Conservation (phyloP, 257 asterid genomes). For the Ajuga chamaepitys region DNA sequence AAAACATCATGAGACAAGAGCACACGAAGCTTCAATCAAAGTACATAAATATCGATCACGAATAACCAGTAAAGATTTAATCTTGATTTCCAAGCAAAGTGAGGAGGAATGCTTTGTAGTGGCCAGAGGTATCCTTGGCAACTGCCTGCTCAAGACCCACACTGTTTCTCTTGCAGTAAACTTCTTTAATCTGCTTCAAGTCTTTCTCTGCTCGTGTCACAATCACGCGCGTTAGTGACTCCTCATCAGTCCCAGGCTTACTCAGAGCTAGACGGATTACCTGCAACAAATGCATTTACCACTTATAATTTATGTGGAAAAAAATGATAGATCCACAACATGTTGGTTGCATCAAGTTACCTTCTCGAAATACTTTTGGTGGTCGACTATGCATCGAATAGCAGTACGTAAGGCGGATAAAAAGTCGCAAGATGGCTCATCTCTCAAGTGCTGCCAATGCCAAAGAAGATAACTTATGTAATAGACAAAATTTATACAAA, state of each 20-base stretch:
- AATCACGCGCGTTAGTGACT: constrained; percentile 46
- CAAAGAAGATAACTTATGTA: background rate
- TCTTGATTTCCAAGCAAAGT: constrained; percentile 47
- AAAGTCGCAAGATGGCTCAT: constrained; percentile 26
- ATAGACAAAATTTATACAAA: background rate
- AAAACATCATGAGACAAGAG: background rate
- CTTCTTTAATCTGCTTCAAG: constrained; percentile 43
- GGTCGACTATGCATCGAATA: constrained; percentile 47
- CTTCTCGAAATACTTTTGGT: constrained; percentile 70
- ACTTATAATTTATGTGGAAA: no score
- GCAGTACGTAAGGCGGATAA: constrained; percentile 38
- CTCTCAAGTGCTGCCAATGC: constrained; percentile 44
- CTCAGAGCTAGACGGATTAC: constrained; percentile 46
- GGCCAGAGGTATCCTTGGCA: constrained; percentile 63
- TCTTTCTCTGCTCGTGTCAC: constrained; percentile 74
- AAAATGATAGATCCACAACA: no score
- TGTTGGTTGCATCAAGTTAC: no score
- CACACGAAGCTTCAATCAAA: no score
- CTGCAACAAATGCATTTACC: constrained; percentile 9
- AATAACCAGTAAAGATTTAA: background rate
- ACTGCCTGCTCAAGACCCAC: constrained; percentile 48
- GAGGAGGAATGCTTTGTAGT: constrained; percentile 62
- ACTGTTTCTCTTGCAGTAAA: constrained; percentile 56
- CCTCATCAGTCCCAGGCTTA: constrained; percentile 54
- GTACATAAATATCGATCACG: no score